phyloP scores from a whole-genome alignment of 495 filamentous ascomycete species.

The Corynascus novoguineensis region DNA sequence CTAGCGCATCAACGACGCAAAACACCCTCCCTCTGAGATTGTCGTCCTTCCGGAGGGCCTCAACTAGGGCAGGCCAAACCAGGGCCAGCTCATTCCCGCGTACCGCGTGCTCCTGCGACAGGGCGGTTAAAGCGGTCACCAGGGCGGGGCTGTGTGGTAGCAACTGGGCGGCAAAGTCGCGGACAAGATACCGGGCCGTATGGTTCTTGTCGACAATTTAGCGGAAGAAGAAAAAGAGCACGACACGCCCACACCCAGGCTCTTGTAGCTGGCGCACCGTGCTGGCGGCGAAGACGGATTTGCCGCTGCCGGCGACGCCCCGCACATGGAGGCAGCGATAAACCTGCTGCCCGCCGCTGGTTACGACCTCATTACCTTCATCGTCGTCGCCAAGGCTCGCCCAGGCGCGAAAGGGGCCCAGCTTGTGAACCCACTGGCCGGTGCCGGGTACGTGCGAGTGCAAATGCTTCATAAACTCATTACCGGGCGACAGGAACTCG shows the following conservation, averaged over 20 bases:
- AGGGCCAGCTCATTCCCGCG: conserved; percentile 20
- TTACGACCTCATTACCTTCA: background rate
- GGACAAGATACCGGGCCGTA: conserved; percentile 32
- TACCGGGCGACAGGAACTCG: conserved; percentile 8
- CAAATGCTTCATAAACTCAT: conserved; percentile 8
- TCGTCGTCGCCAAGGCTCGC: background rate
- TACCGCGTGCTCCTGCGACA: conserved; percentile 12
- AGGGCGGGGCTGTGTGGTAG: conserved; percentile 33
- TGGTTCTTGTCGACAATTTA: conserved; percentile 45
- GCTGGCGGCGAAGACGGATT: conserved; percentile 4
- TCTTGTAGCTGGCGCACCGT: conserved; percentile 6
- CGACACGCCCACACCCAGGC: too few relatives aligned
- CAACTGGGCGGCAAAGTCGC: conserved; percentile 41
- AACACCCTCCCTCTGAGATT: conserved; percentile 25
- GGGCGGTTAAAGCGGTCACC: conserved; percentile 22
- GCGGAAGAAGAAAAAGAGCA: conserved; percentile 51
- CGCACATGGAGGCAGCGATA: background rate
- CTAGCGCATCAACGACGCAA: conserved; percentile 44
- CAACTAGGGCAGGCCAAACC: conserved; percentile 21
- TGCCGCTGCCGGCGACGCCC: conserved; percentile 10
- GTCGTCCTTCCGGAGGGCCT: background rate
- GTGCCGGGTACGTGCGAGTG: conserved; percentile 4
- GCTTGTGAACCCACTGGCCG: background rate
- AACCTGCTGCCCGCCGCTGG: too few relatives aligned
- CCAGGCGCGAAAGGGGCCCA: background rate